Base-by-base conservation (phyloP, 257 asterid genomes). In the Gynochthodes officinalis region DNA sequence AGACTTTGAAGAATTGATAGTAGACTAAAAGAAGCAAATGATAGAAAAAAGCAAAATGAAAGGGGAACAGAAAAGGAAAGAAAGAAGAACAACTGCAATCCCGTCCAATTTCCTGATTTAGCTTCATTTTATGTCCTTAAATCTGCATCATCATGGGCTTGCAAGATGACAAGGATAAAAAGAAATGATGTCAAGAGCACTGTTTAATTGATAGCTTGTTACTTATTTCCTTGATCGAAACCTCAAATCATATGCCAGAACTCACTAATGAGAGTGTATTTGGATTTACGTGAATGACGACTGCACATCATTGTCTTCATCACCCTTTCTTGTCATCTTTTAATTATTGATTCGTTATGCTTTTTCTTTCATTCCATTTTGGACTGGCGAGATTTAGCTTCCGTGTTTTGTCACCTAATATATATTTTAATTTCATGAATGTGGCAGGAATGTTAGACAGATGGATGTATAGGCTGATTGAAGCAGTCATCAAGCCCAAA, bases 401-500 rank as follows among this genome's bases (percentile, higher is more conserved):
- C 6, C 32, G 3, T 50, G 10, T 35, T 11, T 16, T 62, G n/a
- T 9, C 25, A 18, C 50, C 15, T 54, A 35, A 23, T 21, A 5
- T 48, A 13, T 42, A 5, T 48, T 7, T 61, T 78, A 4, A 57
- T 71, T 5, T 44, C 64, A 58, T 60, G 21, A 66, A 49, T 46
- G 48, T 70, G 55, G 70, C 90, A 95, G 98, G 99, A 69, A 86
- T 95, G 98, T 90, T 95, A 65, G 98, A 92, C 80, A 87, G 82
- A 87, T 95, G 99, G 98, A 90, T 87, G 96, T 84, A 78, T 84
- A 86, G 94, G 80, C 73, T 90, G 71, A 73, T 92, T 63, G 98
- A 89, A 82, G 82, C 89, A 46, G 37, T 92, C 76, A 78, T 88
- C 49, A 86, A 88, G 77, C 93, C 93, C 43, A 85, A 81, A 15